phyloP scores from a whole-genome alignment of 129 eudicot species.

The Artemisia tridentata region DNA sequence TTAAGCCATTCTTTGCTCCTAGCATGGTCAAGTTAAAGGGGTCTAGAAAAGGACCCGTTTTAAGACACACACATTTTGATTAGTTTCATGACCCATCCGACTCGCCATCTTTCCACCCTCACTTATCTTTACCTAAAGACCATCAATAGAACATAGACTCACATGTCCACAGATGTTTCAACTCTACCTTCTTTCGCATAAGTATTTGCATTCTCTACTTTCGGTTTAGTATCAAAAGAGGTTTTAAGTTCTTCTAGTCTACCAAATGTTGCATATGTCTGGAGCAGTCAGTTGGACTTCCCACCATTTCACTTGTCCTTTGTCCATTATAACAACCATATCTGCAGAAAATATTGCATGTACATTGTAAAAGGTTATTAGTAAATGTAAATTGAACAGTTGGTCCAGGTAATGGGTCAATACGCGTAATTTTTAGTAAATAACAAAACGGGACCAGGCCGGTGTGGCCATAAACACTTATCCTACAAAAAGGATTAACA shows the following conservation, averaged over 20 bases:
- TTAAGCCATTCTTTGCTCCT: no score
- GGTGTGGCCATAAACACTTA: slow-evolving; percentile 8
- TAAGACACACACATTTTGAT: no score
- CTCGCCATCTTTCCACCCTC: background rate
- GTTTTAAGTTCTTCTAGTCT: slow-evolving; percentile 32
- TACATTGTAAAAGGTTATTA: no score
- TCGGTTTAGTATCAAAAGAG: slow-evolving; percentile 27
- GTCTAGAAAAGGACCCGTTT: no score
- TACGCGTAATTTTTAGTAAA: background rate
- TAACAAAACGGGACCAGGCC: background rate
- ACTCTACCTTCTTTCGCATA: slow-evolving; percentile 48
- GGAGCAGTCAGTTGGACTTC: slow-evolving; percentile 60
- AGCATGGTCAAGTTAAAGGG: no score
- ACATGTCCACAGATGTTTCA: slow-evolving; percentile 71
- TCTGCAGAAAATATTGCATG: no score
- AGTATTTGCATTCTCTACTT: slow-evolving; percentile 26
- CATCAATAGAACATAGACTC: slow-evolving; percentile 25
- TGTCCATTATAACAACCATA: no score
- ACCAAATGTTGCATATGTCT: slow-evolving; percentile 40
- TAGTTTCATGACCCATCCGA: background rate
- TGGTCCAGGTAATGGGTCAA: no score
- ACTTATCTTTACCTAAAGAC: background rate
- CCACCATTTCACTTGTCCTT: no score
- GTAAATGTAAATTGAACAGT: no score
- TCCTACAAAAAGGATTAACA: background rate